Evolutionary conservation across 2,329 filamentous ascomycete species (phyloP).

Genomic region (Dendrostoma leiphaemia): DNA sequence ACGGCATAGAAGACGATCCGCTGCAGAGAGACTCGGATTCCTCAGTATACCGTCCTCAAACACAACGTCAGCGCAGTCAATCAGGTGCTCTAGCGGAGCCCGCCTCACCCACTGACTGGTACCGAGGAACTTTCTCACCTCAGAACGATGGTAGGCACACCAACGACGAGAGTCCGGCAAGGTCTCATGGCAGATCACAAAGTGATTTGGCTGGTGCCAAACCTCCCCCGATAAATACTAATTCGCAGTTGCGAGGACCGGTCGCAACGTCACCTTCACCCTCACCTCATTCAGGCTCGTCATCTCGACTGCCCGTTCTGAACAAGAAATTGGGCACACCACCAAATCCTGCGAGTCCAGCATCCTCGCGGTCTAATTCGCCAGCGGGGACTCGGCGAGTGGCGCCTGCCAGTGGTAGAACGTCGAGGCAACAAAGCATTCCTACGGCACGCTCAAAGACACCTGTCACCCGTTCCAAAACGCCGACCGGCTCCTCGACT

Average conservation of each 20-base stretch:
- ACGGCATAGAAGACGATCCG: constrained; percentile 57
- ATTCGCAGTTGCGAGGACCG: constrained; percentile 7
- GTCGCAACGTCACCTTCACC: constrained; percentile 22
- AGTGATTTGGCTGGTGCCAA: constrained; percentile 55
- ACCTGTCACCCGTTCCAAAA: constrained; percentile 41
- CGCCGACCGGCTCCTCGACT: constrained; percentile 41
- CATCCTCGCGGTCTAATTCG: constrained; percentile 56
- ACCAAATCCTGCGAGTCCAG: constrained; percentile 45
- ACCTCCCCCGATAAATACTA: constrained; percentile 10
- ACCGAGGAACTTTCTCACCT: constrained; percentile 39
- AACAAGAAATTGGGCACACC: constrained; percentile 40
- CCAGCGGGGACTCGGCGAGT: constrained; percentile 44
- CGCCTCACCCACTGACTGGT: constrained; percentile 67
- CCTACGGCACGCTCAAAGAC: constrained; percentile 37
- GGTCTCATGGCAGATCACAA: constrained; percentile 49
- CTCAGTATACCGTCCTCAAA: constrained; percentile 53
- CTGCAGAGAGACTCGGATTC: constrained; percentile 68
- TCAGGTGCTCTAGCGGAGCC: constrained; percentile 58
- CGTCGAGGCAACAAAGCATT: constrained; percentile 31
- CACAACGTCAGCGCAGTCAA: constrained; percentile 49
- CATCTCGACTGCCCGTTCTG: constrained; percentile 37
- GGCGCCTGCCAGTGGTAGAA: constrained; percentile 35
- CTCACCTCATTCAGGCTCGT: constrained; percentile 26
- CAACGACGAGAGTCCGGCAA: constrained; percentile 30
- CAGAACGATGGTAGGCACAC: constrained; percentile 22